These are phyloP conservation scores for Plasmodium cynomolgi DNA, from an alignment of 169 alveolate species.

Conservation along the genomic window DNA sequence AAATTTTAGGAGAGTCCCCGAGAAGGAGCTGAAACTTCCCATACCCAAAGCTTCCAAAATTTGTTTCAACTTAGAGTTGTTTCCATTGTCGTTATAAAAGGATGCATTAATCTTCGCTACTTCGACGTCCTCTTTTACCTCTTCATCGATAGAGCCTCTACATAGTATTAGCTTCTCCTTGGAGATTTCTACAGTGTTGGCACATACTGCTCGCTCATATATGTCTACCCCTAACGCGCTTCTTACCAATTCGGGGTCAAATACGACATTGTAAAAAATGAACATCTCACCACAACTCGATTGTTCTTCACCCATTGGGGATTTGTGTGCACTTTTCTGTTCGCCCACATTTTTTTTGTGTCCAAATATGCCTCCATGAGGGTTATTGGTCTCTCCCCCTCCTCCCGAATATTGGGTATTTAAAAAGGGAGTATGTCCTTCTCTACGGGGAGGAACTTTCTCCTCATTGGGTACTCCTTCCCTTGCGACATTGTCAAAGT, in stretches of 20 bases:
- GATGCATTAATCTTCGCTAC: not conserved
- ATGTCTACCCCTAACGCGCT: slow-evolving; percentile 26
- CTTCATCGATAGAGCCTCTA: not conserved
- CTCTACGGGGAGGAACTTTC: not conserved
- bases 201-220: slow-evolving; percentile 4
- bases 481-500: not conserved
- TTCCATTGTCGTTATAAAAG: not conserved
- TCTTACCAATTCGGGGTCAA: not conserved
- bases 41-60: slow-evolving; percentile 9
- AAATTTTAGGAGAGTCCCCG: slow-evolving; percentile 40
- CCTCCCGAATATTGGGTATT: not conserved
- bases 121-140: not conserved
- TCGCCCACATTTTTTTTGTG: not conserved
- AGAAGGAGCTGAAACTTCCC: slow-evolving; percentile 1
- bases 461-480: not conserved
- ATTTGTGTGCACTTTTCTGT: not conserved
- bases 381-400: not conserved
- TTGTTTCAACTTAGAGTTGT: not conserved
- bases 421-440: not conserved
- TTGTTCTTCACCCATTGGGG: not conserved
- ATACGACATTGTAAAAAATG: slow-evolving; percentile 10
- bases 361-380: not conserved
- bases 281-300: slow-evolving; percentile 13
- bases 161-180: slow-evolving; percentile 36
- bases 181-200: not conserved